Conservation (phyloP, 371 early-diverging fungal genomes). For the Capniomyces stellatus region DNA sequence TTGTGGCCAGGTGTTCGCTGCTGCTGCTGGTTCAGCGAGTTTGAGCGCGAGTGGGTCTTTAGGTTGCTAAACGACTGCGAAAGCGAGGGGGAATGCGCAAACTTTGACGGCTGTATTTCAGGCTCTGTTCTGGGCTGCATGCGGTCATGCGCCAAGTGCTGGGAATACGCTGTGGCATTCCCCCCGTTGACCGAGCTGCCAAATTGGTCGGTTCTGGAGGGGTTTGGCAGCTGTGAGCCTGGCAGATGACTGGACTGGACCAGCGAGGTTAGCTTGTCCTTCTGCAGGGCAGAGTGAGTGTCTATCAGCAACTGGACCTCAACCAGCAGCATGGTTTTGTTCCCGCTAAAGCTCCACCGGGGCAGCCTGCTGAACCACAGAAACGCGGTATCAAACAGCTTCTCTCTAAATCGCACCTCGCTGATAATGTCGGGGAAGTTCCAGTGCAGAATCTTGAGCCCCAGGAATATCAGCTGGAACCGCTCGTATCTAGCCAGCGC, state of each 20-base stretch:
- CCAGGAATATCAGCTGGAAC: slow-evolving; percentile 57
- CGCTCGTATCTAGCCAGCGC: slow-evolving; percentile 57
- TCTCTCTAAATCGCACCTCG: slow-evolving; percentile 37
- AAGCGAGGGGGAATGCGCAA: background rate
- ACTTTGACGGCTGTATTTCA: too few species aligned
- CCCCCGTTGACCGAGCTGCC: too few species aligned
- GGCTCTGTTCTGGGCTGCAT: too few species aligned
- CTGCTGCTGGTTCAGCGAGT: background rate
- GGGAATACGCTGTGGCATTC: background rate
- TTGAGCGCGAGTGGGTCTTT: background rate
- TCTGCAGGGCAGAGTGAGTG: slow-evolving; percentile 41
- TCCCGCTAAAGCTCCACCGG: slow-evolving; percentile 34
- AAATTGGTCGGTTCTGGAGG: background rate
- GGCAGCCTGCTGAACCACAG: slow-evolving; percentile 56
- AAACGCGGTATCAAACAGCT: slow-evolving; percentile 43
- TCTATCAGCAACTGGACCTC: slow-evolving; percentile 51
- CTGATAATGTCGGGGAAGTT: slow-evolving; percentile 36
- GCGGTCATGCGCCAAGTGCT: background rate
- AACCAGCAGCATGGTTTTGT: slow-evolving; percentile 36
- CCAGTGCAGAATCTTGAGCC: slow-evolving; percentile 42
- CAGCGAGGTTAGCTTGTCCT: slow-evolving; percentile 27
- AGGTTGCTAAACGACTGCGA: background rate
- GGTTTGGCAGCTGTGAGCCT: background rate
- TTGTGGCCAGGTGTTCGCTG: background rate
- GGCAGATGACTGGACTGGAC: background rate